Percentiles rank a stretch among this genome's conserved stretches.
phyloP scores from a whole-genome alignment of 257 asterid species.

The Solanum sitiens region DNA sequence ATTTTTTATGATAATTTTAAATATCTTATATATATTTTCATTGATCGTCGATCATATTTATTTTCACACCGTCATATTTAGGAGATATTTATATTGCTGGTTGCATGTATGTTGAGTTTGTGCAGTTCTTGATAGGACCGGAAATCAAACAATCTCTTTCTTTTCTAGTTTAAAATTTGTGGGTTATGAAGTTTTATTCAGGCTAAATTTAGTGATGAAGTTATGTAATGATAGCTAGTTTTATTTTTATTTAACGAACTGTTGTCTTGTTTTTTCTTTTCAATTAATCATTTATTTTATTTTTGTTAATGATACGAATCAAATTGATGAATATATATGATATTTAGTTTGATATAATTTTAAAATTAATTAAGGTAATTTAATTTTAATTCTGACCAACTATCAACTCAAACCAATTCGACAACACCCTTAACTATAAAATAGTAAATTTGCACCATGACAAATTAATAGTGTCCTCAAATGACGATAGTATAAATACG shows the following conservation, averaged over 20 bases:
- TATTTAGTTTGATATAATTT: not conserved
- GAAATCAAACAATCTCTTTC: not conserved
- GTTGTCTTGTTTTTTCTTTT: not conserved
- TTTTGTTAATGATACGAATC: not conserved
- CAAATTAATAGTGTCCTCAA: not conserved
- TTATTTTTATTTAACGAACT: too few relatives aligned
- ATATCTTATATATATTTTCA: too few relatives aligned
- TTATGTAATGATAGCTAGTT: too few relatives aligned
- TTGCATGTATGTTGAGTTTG: not conserved
- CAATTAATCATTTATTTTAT: not conserved
- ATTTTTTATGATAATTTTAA: too few relatives aligned
- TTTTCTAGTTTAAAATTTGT: too few relatives aligned
- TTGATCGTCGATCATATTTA: too few relatives aligned
- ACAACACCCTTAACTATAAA: not conserved
- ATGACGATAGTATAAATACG: accelerated
- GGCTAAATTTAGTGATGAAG: too few relatives aligned
- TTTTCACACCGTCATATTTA: too few relatives aligned
- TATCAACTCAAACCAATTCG: not conserved
- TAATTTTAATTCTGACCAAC: not conserved
- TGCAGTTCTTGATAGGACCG: not conserved
- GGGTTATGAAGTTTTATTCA: too few relatives aligned
- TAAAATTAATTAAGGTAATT: accelerated
- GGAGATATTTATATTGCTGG: too few relatives aligned
- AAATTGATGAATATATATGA: too few relatives aligned
- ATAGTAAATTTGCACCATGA: not conserved